Evolutionary conservation across 768 basidiomycete species (phyloP).

Genomic region (Kwoniella pini): DNA sequence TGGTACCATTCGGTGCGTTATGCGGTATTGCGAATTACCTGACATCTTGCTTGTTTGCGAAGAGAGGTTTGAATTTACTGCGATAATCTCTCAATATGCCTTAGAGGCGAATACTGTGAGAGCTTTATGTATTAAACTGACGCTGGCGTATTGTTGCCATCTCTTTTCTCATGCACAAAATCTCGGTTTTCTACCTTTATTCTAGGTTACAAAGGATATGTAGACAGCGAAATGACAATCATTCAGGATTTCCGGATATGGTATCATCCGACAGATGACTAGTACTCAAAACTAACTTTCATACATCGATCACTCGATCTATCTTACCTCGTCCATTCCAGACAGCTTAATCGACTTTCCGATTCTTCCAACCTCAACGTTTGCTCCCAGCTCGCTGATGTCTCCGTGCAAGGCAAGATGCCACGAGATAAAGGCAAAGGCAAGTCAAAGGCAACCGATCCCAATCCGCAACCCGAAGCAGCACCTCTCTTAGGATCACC

Average conservation of each 20-base stretch:
- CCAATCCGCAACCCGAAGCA: not conserved
- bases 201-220: constrained; percentile 1
- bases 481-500: constrained; percentile 13
- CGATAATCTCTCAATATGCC: no score
- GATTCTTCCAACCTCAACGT: no score
- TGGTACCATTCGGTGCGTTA: constrained; percentile 46
- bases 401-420: not conserved
- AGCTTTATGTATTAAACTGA: no score
- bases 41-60: constrained; percentile 28
- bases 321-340: no score
- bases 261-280: not conserved
- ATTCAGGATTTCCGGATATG: not conserved
- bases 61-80: constrained; percentile 1
- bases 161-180: not conserved
- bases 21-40: constrained; percentile 33
- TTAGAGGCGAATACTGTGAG: no score
- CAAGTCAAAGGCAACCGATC: constrained; percentile 7
- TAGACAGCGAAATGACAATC: not conserved
- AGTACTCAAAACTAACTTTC: no score
- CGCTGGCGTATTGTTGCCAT: no score
- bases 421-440: constrained; percentile 19
- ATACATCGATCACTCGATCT: no score
- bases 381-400: no score
- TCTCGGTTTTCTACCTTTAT: not conserved
- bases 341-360: no score